Percentiles rank a stretch among this genome's conserved stretches.
phyloP scores from a whole-genome alignment of 352 stramenopile species.

The Pseudoperonospora humuli region DNA sequence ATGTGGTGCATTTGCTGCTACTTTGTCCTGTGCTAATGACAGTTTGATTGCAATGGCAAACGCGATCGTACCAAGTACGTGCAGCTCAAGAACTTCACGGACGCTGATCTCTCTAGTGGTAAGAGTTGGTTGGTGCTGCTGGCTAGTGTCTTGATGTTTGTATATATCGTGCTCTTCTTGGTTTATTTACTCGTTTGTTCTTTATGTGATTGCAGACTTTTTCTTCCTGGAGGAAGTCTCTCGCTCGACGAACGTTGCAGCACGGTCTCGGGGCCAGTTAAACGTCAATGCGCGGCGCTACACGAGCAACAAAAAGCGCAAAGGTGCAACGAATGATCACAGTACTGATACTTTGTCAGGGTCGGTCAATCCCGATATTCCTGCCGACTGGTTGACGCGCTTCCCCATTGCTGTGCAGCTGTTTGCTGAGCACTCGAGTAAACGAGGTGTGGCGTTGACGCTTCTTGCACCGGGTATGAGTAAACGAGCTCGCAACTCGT shows the following conservation, averaged over 20 bases:
- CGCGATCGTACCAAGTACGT: slow-evolving; percentile 81
- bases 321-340: slow-evolving; percentile 6
- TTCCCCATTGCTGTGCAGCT: slow-evolving; percentile 66
- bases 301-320: slow-evolving; percentile 31
- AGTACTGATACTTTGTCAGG: background rate
- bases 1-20: background rate
- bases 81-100: slow-evolving; percentile 55
- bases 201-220: slow-evolving; percentile 37
- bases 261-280: slow-evolving; percentile 32
- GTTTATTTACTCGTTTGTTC: background rate
- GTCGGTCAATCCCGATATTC: slow-evolving; percentile 50
- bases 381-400: slow-evolving; percentile 58
- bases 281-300: slow-evolving; percentile 27
- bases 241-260: slow-evolving; percentile 46
- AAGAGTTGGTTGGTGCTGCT: background rate
- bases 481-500: slow-evolving; percentile 68
- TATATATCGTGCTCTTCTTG: background rate
- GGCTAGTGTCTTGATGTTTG: background rate
- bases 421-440: slow-evolving; percentile 57
- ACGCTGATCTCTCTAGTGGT: slow-evolving; percentile 75
- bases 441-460: slow-evolving; percentile 59
- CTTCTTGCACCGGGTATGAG: slow-evolving; percentile 76
- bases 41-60: slow-evolving; percentile 78
- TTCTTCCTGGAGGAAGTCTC: slow-evolving; percentile 71
- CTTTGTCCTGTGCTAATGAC: background rate